Conservation (phyloP, 441 rosid genomes). For the Adansonia rubrostipa region DNA sequence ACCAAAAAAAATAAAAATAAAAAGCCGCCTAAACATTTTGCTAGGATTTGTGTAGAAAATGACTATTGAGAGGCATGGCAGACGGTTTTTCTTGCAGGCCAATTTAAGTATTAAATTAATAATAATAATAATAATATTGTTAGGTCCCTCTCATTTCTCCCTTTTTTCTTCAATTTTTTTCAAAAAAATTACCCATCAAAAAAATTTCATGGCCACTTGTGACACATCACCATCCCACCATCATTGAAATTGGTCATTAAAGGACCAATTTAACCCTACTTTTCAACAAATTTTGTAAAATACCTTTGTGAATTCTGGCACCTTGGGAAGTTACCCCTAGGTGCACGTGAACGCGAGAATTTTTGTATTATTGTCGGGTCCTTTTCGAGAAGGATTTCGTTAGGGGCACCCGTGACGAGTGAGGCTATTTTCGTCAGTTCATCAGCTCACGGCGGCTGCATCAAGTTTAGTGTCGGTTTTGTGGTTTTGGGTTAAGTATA, state of each 20-base stretch:
- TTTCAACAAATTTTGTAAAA: not conserved
- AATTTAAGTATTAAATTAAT: conserved; percentile 8
- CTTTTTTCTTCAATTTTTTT: no score
- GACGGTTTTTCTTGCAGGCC: conserved; percentile 13
- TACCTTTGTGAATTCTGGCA: conserved; percentile 17
- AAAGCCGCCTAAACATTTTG: not conserved
- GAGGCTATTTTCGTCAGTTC: conserved; percentile 33
- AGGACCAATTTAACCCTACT: conserved; percentile 10
- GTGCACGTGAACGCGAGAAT: conserved; percentile 39
- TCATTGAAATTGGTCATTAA: not conserved
- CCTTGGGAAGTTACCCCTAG: conserved; percentile 13
- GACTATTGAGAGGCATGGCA: not conserved
- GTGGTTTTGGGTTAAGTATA: not conserved
- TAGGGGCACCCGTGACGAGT: conserved; percentile 41
- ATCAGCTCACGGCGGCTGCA: conserved; percentile 22
- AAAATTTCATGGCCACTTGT: not conserved
- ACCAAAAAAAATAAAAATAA: not conserved
- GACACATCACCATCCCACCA: conserved; percentile 24
- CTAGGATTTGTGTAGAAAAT: conserved; percentile 14
- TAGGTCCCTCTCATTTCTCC: conserved; percentile 4
- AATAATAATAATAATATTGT: conserved; percentile 2
- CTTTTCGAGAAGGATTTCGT: conserved; percentile 35
- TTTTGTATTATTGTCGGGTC: conserved; percentile 41
- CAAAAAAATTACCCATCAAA: not conserved
- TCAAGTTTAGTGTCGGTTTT: not conserved